Conservation (phyloP, 1,139 yeast genomes). For the Arxiozyma heterogenica region DNA sequence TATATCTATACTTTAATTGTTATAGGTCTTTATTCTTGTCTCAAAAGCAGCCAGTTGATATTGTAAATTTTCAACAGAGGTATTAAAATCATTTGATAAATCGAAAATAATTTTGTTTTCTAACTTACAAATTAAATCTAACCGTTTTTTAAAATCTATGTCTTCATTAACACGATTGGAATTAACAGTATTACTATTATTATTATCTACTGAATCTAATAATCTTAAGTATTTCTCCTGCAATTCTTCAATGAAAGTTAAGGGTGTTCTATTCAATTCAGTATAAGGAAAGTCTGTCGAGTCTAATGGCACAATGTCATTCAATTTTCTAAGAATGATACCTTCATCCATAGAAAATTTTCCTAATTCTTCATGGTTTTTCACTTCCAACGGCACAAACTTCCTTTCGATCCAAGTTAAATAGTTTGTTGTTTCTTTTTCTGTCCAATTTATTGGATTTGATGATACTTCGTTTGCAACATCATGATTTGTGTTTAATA, state of each 20-base stretch:
- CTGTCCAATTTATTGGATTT: conserved; percentile 14
- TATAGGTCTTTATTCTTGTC: conserved; percentile 6
- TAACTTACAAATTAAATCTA: conserved; percentile 9
- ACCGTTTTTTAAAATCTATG: conserved; percentile 4
- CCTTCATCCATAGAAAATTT: conserved; percentile 21
- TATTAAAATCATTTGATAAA: conserved; percentile 14
- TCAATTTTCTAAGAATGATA: conserved; percentile 25
- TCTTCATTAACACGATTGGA: background rate
- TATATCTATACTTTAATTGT: background rate
- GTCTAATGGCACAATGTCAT: conserved; percentile 22
- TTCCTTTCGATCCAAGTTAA: conserved; percentile 24
- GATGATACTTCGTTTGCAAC: conserved; percentile 2
- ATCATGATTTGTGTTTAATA: conserved; percentile 7
- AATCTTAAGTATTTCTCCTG: conserved; percentile 18
- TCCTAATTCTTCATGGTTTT: conserved; percentile 4
- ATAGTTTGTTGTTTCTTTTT: conserved; percentile 16
- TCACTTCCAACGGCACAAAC: conserved; percentile 14
- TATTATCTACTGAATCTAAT: conserved; percentile 1
- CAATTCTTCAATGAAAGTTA: conserved; percentile 16
- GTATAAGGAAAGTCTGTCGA: conserved; percentile 3
- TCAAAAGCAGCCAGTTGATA: conserved; percentile 11
- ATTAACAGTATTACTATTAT: background rate
- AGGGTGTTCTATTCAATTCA: background rate
- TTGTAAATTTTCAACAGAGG: conserved; percentile 11
- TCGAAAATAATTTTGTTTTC: conserved; percentile 12